phyloP scores from a whole-genome alignment of 1,139 yeast species.

The Taphrina communis region DNA sequence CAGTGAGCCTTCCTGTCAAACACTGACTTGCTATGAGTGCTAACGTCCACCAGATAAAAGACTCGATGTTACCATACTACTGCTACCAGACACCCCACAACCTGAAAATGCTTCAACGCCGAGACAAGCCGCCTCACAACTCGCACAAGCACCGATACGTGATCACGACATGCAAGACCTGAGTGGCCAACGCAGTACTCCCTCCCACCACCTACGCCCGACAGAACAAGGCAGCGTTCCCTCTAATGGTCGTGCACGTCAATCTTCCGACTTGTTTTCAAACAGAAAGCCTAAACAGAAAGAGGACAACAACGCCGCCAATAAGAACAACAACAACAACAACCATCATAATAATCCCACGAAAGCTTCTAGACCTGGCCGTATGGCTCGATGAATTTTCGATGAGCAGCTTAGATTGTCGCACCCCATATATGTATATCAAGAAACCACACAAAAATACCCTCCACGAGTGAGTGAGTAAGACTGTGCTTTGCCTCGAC shows the following conservation, averaged over 20 bases:
- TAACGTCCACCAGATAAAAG: slow-evolving; percentile 9
- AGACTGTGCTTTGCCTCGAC: too few species aligned
- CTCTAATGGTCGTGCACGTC: neutral
- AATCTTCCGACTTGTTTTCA: neutral
- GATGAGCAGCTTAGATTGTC: too few species aligned
- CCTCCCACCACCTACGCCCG: neutral
- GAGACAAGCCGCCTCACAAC: neutral
- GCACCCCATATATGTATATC: too few species aligned
- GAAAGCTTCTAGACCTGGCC: neutral
- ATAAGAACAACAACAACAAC: too few species aligned
- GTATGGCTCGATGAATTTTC: neutral
- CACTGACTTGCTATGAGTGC: neutral
- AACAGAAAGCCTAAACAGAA: neutral
- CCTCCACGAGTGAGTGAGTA: too few species aligned
- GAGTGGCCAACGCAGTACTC: neutral
- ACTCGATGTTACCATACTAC: slow-evolving; percentile 21
- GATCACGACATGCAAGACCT: slow-evolving; percentile 14
- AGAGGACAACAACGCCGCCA: too few species aligned
- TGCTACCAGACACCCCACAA: slow-evolving; percentile 8
- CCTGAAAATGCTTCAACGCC: neutral
- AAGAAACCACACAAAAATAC: too few species aligned
- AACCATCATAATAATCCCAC: neutral
- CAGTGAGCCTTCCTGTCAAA: neutral
- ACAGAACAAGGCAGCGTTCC: neutral
- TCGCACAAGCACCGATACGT: neutral